A percentile compares a stretch with the other conserved stretches of the same genome.
These are phyloP conservation scores for Candida jianshihensis DNA, from an alignment of 805 yeast genomes.

Conservation along the genomic window DNA sequence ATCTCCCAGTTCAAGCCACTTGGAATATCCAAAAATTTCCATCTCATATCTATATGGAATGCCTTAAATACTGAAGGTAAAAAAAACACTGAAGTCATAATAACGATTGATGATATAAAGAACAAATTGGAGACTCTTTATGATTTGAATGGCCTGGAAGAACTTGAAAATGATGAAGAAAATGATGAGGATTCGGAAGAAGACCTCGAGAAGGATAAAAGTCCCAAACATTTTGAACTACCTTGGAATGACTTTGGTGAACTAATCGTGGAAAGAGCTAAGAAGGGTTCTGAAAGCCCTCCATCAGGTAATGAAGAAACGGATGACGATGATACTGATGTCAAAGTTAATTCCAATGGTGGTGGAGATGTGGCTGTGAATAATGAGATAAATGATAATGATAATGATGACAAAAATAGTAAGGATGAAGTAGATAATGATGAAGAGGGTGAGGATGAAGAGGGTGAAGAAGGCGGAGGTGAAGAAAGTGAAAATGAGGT, in stretches of 20 bases:
- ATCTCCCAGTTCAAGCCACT: constrained; percentile 64
- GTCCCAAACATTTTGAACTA: no score
- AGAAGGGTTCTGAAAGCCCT: no score
- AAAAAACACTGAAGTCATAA: constrained; percentile 23
- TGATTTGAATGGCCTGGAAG: constrained; percentile 52
- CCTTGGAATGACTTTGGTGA: no score
- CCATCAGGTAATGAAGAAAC: no score
- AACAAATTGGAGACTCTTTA: constrained; percentile 46
- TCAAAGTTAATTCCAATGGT: no score
- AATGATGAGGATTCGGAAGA: constrained; percentile 4
- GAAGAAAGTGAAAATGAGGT: constrained; percentile 6
- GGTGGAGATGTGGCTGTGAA: no score
- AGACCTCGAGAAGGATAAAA: constrained; percentile 3
- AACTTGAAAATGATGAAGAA: constrained; percentile 33
- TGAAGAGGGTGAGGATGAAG: constrained; percentile 1
- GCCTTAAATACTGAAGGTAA: constrained; percentile 8
- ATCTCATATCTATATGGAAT: constrained; percentile 25
- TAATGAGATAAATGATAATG: no score
- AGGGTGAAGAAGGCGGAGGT: constrained; percentile 1
- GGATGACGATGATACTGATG: no score
- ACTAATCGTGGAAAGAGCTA: no score
- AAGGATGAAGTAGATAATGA: constrained; percentile 3
- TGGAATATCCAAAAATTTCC: constrained; percentile 38
- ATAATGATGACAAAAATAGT: no score
- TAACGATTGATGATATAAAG: constrained; percentile 49